phyloP scores from a whole-genome alignment of 192 early-diverging fungal species.

The Umbelopsis isabellina region DNA sequence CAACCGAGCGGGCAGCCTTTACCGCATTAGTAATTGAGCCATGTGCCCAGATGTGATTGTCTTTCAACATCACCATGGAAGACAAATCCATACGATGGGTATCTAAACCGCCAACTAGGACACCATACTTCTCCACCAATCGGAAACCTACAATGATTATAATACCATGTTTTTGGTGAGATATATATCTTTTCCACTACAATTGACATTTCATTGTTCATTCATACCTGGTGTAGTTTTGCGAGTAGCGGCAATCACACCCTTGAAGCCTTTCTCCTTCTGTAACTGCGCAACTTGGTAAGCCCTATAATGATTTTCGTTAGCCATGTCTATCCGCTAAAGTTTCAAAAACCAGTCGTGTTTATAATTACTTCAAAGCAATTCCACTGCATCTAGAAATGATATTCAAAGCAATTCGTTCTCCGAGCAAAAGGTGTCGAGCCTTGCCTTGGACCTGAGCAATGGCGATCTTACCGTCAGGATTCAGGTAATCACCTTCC shows the following conservation, averaged over 20 bases:
- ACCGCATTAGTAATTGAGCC: constrained; percentile 95
- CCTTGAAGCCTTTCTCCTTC: constrained; percentile 71
- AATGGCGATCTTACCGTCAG: constrained; percentile 57
- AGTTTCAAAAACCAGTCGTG: neutral
- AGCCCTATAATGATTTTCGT: constrained; percentile 43
- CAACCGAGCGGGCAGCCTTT: constrained; percentile 72
- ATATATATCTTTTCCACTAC: neutral
- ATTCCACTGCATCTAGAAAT: constrained; percentile 93
- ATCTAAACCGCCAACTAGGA: constrained; percentile 95
- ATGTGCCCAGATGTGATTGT: constrained; percentile 93
- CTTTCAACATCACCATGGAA: constrained; percentile 99
- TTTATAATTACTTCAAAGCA: constrained; percentile 65
- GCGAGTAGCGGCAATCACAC: constrained; percentile 92
- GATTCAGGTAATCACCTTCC: constrained; percentile 83
- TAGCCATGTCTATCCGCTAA: neutral
- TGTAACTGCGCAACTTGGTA: constrained; percentile 64
- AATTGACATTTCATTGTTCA: neutral
- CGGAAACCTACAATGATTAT: constrained; percentile 76
- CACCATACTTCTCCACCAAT: constrained; percentile 96
- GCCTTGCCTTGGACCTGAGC: constrained; percentile 86
- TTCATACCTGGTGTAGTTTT: constrained; percentile 91
- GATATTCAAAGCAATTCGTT: constrained; percentile 94
- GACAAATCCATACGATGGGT: constrained; percentile 97
- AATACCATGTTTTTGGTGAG: neutral
- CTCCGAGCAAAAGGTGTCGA: constrained; percentile 86